These are phyloP conservation scores for Torulaspora microellipsoides DNA, from an alignment of 805 yeast species.

Conservation along the genomic window DNA sequence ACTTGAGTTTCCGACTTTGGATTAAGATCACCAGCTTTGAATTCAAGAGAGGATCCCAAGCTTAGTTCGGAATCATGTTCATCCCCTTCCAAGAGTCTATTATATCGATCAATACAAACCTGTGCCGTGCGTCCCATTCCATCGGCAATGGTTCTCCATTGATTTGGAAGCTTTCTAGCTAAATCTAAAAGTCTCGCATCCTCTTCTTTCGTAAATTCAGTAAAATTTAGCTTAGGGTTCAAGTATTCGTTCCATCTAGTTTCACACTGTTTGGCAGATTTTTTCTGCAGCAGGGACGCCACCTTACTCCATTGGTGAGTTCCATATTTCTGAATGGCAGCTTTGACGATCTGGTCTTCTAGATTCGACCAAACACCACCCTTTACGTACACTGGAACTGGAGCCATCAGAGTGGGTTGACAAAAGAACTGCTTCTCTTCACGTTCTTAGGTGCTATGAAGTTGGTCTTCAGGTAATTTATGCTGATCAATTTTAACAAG, in stretches of 20 bases:
- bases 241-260: slow-evolving; percentile 90
- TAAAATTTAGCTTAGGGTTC: slow-evolving; percentile 62
- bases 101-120: slow-evolving; percentile 82
- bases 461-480: too few relatives aligned
- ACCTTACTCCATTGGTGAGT: slow-evolving; percentile 92
- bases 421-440: slow-evolving; percentile 37
- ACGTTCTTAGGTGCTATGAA: slow-evolving; percentile 34
- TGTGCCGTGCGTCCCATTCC: slow-evolving; percentile 80
- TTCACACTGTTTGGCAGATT: slow-evolving; percentile 87
- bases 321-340: slow-evolving; percentile 92
- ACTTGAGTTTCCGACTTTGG: slow-evolving; percentile 71
- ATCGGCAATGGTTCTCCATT: slow-evolving; percentile 90
- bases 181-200: slow-evolving; percentile 66
- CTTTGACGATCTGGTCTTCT: slow-evolving; percentile 81
- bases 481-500: not conserved
- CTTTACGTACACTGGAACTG: slow-evolving; percentile 66
- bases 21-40: slow-evolving; percentile 54
- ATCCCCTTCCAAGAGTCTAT: slow-evolving; percentile 44
- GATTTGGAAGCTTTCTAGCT: slow-evolving; percentile 76
- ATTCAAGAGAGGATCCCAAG: slow-evolving; percentile 35
- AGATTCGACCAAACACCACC: slow-evolving; percentile 89
- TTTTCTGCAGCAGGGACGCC: slow-evolving; percentile 76
- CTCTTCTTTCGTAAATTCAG: slow-evolving; percentile 69
- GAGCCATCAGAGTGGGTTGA: slow-evolving; percentile 22
- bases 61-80: slow-evolving; percentile 25